Base-by-base conservation (phyloP, 2,329 filamentous ascomycete genomes). In the Aspergillus melleus region DNA sequence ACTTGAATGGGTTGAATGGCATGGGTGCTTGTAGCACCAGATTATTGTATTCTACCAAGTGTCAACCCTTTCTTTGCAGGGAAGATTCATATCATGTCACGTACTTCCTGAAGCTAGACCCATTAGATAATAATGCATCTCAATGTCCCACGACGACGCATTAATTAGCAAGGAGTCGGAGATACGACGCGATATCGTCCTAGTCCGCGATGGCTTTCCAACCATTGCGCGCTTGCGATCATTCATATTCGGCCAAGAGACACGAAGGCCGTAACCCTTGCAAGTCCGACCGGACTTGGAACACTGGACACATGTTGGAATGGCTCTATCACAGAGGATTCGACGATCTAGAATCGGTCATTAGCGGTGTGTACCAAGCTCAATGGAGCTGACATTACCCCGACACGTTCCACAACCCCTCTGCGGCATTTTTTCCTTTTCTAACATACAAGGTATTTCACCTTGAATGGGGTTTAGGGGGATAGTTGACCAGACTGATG, bases 161-260 rank as follows among this genome's bases (percentile, higher is more conserved):
- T 59, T 61, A 2, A 61, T 44, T 26, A 56, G 20, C 5, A 4
- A 36, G 11, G 32, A 16, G 5, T 24, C 8, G 2, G 47, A 24
- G 4, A 26, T 32, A 11, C 20, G 29, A 6, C 24, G 56, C 3
- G 3, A 22, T 4, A 32, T 9, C 12, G n/a, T 36, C 19, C 30
- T 36, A 12, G 26, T 11, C 16, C 20, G 44, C 16, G 46, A 9
- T 30, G 50, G 9, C 10, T 22, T 26, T 11, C 54, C 54, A 19
- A 62, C 47, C n/a, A 57, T 16, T 2, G 60, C 51, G 2, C 60
- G 60, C 39, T 36, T 59, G 12, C 16, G n/a, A 57, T 58, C 44
- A 24, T 51, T 59, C 6, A 32, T 8, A 4, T 54, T 62, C 4
- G 61, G 61, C 61, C 61, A 63, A 2, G 53, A 59, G 4, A 62